Conservation (phyloP, 2,329 filamentous ascomycete species). For the Diaporthe ampelina region DNA sequence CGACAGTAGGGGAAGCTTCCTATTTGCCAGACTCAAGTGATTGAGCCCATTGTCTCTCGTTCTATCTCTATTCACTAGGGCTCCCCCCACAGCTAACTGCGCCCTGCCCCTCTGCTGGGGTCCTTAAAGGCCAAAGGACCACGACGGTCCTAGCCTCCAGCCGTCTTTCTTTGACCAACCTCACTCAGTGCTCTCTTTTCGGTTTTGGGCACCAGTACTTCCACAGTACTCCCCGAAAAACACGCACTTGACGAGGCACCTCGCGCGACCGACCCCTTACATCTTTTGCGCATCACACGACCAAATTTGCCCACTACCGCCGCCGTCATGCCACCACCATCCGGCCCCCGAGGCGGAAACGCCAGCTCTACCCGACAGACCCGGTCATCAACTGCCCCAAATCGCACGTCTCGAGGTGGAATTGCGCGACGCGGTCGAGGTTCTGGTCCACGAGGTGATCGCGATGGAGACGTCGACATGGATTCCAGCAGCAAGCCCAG, state of each 20-base stretch:
- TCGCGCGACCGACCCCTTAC: slow-evolving; percentile 8
- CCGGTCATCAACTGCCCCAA: slow-evolving; percentile 33
- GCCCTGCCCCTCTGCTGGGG: not conserved
- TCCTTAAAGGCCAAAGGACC: slow-evolving; percentile 33
- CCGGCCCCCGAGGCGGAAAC: slow-evolving; percentile 39
- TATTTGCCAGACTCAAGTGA: not conserved
- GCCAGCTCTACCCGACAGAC: slow-evolving; percentile 41
- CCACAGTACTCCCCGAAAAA: not conserved
- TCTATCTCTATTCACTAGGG: not conserved
- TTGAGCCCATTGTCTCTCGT: not conserved
- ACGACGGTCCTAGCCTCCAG: slow-evolving; percentile 20
- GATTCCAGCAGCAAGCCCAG: slow-evolving; percentile 48
- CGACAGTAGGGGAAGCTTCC: slow-evolving; percentile 25
- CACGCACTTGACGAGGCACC: not conserved
- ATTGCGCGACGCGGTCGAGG: slow-evolving; percentile 63
- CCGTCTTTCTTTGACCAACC: slow-evolving; percentile 20
- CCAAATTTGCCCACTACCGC: not conserved
- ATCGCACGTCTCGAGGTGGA: slow-evolving; percentile 56
- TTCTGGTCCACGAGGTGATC: slow-evolving; percentile 57
- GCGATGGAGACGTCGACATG: slow-evolving; percentile 74
- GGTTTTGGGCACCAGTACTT: not conserved
- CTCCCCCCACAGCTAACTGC: slow-evolving; percentile 8
- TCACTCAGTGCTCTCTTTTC: not conserved
- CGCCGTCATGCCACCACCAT: slow-evolving; percentile 48
- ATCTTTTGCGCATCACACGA: slow-evolving; percentile 1